Evolutionary conservation across 495 filamentous ascomycete genomes (phyloP).

Genomic region (Amphirosellinia nigrospora): DNA sequence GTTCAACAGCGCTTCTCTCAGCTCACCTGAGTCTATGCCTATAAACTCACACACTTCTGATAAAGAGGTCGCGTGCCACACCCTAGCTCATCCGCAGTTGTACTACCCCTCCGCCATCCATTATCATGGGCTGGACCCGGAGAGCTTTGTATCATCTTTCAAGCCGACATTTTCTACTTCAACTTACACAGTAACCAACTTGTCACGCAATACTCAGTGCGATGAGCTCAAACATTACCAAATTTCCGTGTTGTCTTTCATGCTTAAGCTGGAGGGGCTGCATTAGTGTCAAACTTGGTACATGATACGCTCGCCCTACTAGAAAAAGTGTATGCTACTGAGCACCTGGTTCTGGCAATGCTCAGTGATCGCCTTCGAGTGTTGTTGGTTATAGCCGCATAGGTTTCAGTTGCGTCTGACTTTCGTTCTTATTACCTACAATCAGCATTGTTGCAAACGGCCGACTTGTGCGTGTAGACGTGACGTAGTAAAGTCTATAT

Average conservation of each 20-base stretch:
- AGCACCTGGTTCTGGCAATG: not conserved
- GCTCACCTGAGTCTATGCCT: constrained; percentile 11
- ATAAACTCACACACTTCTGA: not conserved
- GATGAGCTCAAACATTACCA: not conserved
- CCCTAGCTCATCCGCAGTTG: not conserved
- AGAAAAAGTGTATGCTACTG: not conserved
- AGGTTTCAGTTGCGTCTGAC: not conserved
- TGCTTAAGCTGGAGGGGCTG: not conserved
- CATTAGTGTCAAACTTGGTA: not conserved
- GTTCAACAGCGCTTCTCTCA: not conserved
- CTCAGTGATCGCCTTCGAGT: not conserved
- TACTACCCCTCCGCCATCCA: not conserved
- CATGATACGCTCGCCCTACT: not conserved
- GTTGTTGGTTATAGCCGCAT: not conserved
- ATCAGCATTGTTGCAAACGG: not conserved
- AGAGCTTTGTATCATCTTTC: not conserved
- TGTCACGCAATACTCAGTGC: not conserved
- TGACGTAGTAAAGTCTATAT: not conserved
- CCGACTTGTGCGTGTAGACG: not conserved
- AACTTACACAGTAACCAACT: not conserved
- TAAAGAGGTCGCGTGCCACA: constrained; percentile 1
- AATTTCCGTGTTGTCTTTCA: not conserved
- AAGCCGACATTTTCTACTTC: not conserved
- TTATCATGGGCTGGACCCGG: not conserved
- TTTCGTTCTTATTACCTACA: not conserved